Base-by-base conservation (phyloP, 257 asterid genomes). In the Coffea eugenioides region DNA sequence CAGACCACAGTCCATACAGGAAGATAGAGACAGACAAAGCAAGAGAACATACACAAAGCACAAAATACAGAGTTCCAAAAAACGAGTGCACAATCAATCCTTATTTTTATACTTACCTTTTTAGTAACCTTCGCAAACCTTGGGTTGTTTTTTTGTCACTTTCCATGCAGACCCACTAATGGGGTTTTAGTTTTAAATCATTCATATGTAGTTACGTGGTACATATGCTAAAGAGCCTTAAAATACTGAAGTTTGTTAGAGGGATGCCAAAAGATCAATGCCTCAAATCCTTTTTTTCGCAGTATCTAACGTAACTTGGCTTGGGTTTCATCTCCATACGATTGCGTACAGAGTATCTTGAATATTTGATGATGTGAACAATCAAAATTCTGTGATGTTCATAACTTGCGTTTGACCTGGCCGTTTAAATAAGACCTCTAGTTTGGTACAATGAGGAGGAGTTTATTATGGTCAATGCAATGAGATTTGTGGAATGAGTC, bases 21-120 rank as follows among this genome's bases (percentile, higher is more conserved):
- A 75, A 69, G 81, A 56, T 48, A 73, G 76, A 77, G 84, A 85
- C 80, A 78, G 49, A 41, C 69, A 75, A 81, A 82, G 83, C 82
- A 77, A 73, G 74, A 56, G 83, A 81, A 85, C 85, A 70, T 59
- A 87, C 92, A 91, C 97, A 83, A 82, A 93, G 89, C 97, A 91
- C 97, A 88, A 90, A 87, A 93, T 83, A 70, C 80, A 86, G 89
- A 89, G 88, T 86, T 85, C 86, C 93, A 85, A 91, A 89, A 80
- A 67, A 87, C 76, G 43, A 83, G 87, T 70, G 77, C 88, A 84
- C 78, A 48, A 51, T 51, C 57, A 78, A 85, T 86, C 69, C 76
- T 78, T 84, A 81, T 81, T 84, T 86, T 81, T 52, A 61, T 86
- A 71, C 80, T 82, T 75, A 75, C 66, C 86, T 84, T 90, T 92